Evolutionary conservation across 169 alveolate genomes (phyloP), one percentile per base, ranked within the genome.

Genomic region (Theileria parva): DNA sequence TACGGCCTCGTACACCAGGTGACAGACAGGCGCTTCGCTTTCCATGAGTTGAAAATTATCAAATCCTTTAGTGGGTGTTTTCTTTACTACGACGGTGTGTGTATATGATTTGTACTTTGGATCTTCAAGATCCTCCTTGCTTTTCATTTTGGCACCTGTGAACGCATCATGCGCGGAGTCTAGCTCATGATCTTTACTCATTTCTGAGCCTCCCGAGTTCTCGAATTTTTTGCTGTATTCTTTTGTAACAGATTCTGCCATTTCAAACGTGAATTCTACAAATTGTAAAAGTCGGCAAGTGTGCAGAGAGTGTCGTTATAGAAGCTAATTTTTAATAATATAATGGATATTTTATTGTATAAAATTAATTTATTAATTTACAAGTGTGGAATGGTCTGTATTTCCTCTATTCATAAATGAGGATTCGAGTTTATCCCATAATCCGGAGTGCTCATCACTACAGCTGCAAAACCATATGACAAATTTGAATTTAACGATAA

Each of bases 1-100:
- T 30, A 83, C 81, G 68, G 69, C 80, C 73, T 83, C 89, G 71
- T 83, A 83, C 59, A 83, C 77, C 66, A 78, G 74, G 81, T 83
- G 77, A 67, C 89, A 83, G 0, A 83, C 89, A 9, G 89, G 89
- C 19, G 85, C 48, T 60, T 74, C 77, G 28, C 75, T 67, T 15
- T 67, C 63, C 75, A 67, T 67, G 11, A 30, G 59, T 39, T 67
- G 19, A 67, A 44, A 67, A 9, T 67, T 50, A 3, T 7, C 51
- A 6, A 50, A 19, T 15, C n/a, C 75, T 44, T n/a, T 67, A 21
- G 63, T 15, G 5, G 63, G 65, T 67, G 17, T 21, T 21, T 50
- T 67, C 34, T 7, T 67, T 44, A 67, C 23, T 6, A 67, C 48
- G 3, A 67, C 75, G 23, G 65, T 67, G 17, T 61, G 69, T 61